Evolutionary conservation across 805 yeast genomes (phyloP), one percentile per base, ranked within the genome.

Genomic region (Candida argentea): DNA sequence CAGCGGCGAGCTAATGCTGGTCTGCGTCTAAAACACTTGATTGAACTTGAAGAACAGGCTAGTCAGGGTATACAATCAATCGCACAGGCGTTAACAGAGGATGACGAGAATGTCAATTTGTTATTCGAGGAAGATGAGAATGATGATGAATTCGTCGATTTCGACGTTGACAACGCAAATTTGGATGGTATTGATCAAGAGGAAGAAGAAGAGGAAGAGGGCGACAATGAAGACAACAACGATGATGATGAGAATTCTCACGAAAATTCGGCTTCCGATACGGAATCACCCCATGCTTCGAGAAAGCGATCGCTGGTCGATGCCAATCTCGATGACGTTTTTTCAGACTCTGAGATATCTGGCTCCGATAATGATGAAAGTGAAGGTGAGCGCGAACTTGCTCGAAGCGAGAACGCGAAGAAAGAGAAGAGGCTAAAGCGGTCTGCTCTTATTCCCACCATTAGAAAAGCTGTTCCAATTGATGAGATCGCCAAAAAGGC

Each of bases 1-100:
- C 58, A 73, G 35, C 65, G 84, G 38, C 72, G 98, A 30, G 53
- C 85, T 24, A 91, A 89, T 55, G 98, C 98, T 2, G 98, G 98
- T 10, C 79, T 83, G 29, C 65, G 91, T 30, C 61, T 91, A 48
- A 72, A 73, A 43, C 73, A 74, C 32, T 65, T 91, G 34, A 57
- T 91, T 12, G 80, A 75, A 33, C 66, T 82, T 16, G 94, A 77
- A 40, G 81, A 72, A 37, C 78, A 72, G 26, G 46, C 57, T 6
- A 39, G 52, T 2, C 57, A 50, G 5, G 29, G 32, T 7, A 40
- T 40, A 26, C 19, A 40, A 30, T 22, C 44, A 22, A 20, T 37
- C 2, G 33, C 38, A 6, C 49, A 51, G 38, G 40, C 52, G 13
- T 36, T 35, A 16, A 48, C 55, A 5, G 85, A 83, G 24, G 94